A percentile compares a stretch with the other conserved stretches of the same genome.
These are phyloP conservation scores for Globisporangium ultimum DNA, from an alignment of 352 stramenopile species.

Conservation along the genomic window DNA sequence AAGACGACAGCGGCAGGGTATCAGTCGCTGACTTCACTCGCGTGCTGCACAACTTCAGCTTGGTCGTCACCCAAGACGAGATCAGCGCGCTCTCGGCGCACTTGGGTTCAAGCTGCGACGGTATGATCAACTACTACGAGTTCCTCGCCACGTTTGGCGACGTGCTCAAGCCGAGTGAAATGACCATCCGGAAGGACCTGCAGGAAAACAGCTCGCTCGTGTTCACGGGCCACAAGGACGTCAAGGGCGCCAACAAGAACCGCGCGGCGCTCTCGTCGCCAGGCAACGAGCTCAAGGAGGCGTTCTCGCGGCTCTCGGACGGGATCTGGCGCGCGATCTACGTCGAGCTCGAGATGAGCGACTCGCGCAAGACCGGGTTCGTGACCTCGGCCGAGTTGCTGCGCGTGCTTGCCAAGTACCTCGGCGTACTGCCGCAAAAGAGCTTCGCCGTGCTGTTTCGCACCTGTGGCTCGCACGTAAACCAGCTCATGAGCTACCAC, in stretches of 20 bases:
- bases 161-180: constrained; percentile 28
- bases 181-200: constrained; percentile 25
- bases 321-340: constrained; percentile 60
- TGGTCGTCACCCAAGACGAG: constrained; percentile 41
- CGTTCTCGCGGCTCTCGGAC: constrained; percentile 56
- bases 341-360: constrained; percentile 58
- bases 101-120: constrained; percentile 37
- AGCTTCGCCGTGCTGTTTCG: constrained; percentile 62
- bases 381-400: constrained; percentile 60
- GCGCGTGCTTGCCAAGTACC: constrained; percentile 57
- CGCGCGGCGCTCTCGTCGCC: constrained; percentile 52
- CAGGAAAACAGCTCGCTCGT: constrained; percentile 68
- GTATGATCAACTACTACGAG: constrained; percentile 51
- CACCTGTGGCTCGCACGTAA: constrained; percentile 54
- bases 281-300: constrained; percentile 70
- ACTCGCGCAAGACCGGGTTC: constrained; percentile 53
- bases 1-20: constrained; percentile 38
- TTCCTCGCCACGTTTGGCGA: constrained; percentile 67
- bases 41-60: constrained; percentile 44
- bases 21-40: constrained; percentile 40
- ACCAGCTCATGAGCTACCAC: constrained; percentile 72
- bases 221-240: constrained; percentile 40
- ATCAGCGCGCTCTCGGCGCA: constrained; percentile 25
- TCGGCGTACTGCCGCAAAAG: constrained; percentile 48
- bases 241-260: constrained; percentile 60